Percentiles rank a stretch among this genome's conserved stretches.
Evolutionary conservation across 2,329 filamentous ascomycete species (phyloP).

Genomic region (Rosellinia necatrix): DNA sequence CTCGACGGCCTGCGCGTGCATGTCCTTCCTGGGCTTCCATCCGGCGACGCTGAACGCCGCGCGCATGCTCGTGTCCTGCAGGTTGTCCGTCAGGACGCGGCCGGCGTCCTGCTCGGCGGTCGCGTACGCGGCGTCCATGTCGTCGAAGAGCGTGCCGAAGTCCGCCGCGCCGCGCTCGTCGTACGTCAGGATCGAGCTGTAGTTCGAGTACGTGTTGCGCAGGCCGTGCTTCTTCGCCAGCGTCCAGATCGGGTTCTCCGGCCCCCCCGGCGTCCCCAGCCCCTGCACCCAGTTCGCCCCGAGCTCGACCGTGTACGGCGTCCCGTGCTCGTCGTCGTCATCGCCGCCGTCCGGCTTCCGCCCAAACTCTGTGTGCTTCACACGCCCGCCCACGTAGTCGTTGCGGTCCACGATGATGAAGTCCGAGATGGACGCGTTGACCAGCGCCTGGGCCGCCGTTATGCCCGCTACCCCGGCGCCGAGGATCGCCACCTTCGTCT

Average conservation of each 20-base stretch:
- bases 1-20: constrained; percentile 62
- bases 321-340: too few species aligned
- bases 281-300: constrained; percentile 67
- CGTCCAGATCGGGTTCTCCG: constrained; percentile 67
- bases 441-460: constrained; percentile 65
- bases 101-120: constrained; percentile 58
- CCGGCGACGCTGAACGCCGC: constrained; percentile 62
- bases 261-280: constrained; percentile 37
- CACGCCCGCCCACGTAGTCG: constrained; percentile 64
- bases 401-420: constrained; percentile 70
- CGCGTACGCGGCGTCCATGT: constrained; percentile 53
- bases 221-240: constrained; percentile 64
- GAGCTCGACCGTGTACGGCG: constrained; percentile 63
- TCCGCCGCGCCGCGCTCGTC: constrained; percentile 60
- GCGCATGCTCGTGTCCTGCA: constrained; percentile 65
- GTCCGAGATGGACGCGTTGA: constrained; percentile 64
- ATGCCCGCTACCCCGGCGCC: constrained; percentile 68
- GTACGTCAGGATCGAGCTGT: constrained; percentile 62
- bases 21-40: constrained; percentile 64
- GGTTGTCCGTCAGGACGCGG: constrained; percentile 59
- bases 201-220: constrained; percentile 62
- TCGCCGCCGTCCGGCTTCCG: constrained; percentile 50
- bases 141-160: constrained; percentile 55
- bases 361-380: constrained; percentile 63
- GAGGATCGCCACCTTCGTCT: constrained; percentile 48